Conservation (phyloP, 2,329 filamentous ascomycete genomes). For the Xylariaceae sp. region DNA sequence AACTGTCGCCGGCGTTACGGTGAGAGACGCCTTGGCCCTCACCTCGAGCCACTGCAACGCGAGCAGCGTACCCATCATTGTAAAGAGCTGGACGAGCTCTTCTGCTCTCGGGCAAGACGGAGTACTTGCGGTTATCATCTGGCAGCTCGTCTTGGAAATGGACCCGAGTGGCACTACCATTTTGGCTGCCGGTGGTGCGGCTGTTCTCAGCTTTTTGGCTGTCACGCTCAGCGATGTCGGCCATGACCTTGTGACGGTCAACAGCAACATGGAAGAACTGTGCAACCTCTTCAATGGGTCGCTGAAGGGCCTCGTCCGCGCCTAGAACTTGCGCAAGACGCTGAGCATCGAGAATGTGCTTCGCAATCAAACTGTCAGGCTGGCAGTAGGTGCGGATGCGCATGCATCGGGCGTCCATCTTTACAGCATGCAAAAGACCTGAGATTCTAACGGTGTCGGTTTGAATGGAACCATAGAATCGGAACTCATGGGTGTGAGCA, state of each 20-base stretch:
- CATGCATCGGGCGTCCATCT: conserved; percentile 47
- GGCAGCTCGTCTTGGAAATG: conserved; percentile 7
- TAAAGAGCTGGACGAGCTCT: too few relatives aligned
- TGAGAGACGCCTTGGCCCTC: too few relatives aligned
- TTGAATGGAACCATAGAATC: conserved; percentile 48
- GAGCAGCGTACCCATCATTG: too few relatives aligned
- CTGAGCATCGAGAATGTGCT: conserved; percentile 52
- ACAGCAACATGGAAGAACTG: conserved; percentile 51
- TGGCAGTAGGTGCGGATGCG: conserved; percentile 53
- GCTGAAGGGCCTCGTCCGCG: conserved; percentile 39
- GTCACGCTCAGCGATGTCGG: conserved; percentile 3
- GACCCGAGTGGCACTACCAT: conserved; percentile 8
- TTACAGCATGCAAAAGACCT: conserved; percentile 48
- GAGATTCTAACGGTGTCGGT: conserved; percentile 37
- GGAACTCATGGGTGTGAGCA: conserved; percentile 47
- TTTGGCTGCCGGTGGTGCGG: not conserved
- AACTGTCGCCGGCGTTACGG: too few relatives aligned
- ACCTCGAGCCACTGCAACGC: too few relatives aligned
- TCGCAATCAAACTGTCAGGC: conserved; percentile 53
- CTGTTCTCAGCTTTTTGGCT: too few relatives aligned
- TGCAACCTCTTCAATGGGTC: conserved; percentile 45
- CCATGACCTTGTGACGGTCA: conserved; percentile 39
- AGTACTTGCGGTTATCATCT: too few relatives aligned
- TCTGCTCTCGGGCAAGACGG: too few relatives aligned
- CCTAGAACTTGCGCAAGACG: conserved; percentile 47